Conservation (phyloP, 306 rosid species). For the Astragalus glycyphyllos region DNA sequence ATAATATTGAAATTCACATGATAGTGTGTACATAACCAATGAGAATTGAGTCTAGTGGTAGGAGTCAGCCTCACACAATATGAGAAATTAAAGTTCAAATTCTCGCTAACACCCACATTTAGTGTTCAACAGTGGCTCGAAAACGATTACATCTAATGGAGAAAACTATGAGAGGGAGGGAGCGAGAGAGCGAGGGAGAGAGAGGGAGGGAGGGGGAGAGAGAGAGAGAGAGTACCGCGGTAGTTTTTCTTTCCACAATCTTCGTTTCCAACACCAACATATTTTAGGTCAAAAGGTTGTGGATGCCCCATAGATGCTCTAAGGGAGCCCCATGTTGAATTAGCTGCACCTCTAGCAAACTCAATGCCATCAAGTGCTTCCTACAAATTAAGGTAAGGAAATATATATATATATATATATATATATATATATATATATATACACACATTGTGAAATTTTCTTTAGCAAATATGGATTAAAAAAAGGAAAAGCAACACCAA, state of each 20-base stretch:
- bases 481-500: neutral
- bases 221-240: conserved; percentile 46
- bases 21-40: neutral
- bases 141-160: too few species aligned
- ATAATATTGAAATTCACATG: neutral
- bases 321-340: conserved; percentile 76
- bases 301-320: conserved; percentile 88
- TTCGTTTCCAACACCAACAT: conserved; percentile 85
- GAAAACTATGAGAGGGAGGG: too few species aligned
- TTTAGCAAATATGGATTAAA: neutral
- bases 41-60: too few species aligned
- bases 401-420: neutral
- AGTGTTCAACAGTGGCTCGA: too few species aligned
- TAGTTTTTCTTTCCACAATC: conserved; percentile 76
- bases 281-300: conserved; percentile 73
- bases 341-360: conserved; percentile 77
- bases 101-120: too few species aligned
- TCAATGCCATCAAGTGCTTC: conserved; percentile 94
- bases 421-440: too few species aligned
- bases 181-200: neutral
- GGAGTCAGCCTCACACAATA: too few species aligned
- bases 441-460: neutral
- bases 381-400: conserved; percentile 42
- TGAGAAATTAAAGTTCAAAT: too few species aligned
- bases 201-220: neutral